Evolutionary conservation across 805 yeast genomes (phyloP), one percentile per base, ranked within the genome.

Genomic region (Komagataella populi): DNA sequence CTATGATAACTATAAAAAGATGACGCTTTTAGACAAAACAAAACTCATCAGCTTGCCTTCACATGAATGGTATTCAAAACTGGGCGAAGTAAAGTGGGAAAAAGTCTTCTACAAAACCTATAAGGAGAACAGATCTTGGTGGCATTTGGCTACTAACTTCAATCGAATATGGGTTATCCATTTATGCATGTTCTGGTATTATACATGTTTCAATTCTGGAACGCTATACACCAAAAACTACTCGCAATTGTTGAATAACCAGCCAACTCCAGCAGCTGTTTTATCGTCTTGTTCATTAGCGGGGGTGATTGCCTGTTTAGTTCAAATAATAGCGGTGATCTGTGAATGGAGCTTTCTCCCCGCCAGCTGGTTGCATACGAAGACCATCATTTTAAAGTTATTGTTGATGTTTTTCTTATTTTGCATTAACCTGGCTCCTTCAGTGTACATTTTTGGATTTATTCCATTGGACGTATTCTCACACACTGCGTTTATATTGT

Each of bases 121-220:
- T 55, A 63, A 59, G 23, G 81, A 77, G 53, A 68, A 63, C 48
- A 62, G 81, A 53, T 65, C 77, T 1, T 76, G 80, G 79, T 60
- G 72, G 58, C 81, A 76, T 59, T 54, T 72, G 3, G 63, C 75
- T 0, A 69, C 76, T 1, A 75, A 76, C 55, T 76, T 75, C 54
- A 74, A 71, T 56, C 61, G 81, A 54, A 70, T 77, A 14, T 77
- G 81, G 81, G 70, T 73, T 10, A 73, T 77, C 49, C 81, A 77
- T 56, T 55, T 73, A 5, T 63, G 73, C 2, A 64, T 71, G 59
- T 77, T 72, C 59, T 77, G 81, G 81, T 76, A 70, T 55, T 74
- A 66, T 54, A 72, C 78, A 4, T 67, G 74, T 52, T 73, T 74
- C 55, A 77, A 77, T 55, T 69, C 80, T 0, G 77, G 79, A 1